Base-by-base conservation (phyloP, 2,329 filamentous ascomycete species). In the Monilinia aucupariae region DNA sequence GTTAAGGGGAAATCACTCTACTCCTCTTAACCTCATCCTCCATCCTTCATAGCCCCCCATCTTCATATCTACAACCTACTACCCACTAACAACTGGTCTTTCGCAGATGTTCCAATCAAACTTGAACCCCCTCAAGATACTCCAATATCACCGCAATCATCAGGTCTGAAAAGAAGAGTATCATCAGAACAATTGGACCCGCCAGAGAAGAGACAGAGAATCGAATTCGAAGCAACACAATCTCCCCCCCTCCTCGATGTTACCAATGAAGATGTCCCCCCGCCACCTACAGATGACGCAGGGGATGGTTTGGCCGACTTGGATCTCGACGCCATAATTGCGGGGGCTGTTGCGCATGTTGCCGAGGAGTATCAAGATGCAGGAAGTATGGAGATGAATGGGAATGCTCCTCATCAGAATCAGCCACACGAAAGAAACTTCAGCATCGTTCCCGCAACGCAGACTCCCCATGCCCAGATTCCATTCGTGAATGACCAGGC, bases 141-240 rank as follows among this genome's bases (percentile, higher is more conserved):
- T n/a, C 30, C 51, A 30, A 49, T 20, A 8, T 48, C 54, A 7
- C 61, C 27, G 22, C 8, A 47, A 47, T 25, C 10, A 47, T 53
- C 39, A 27, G 39, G 22, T 22, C 47, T 63, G 15, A 63, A 63
- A 49, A 55, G 61, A 32, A 37, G 54, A 34, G 32, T 30, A 22
- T 63, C 61, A 6, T 30, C 32, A 34, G 39, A 50, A 45, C 32
- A 50, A 43, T 34, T 51, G 13, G 61, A 65, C 27, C 27, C 48
- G 1, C 37, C 62, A 30, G 63, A 61, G 20, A 67, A 67, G 62
- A 50, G 66, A n/a, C 64, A 66, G 49, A 63, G 62, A 22, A 49
- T 66, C 22, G 66, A 65, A 45, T 49, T 50, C 4, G 47, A 55
- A 39, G 41, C 52, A n/a, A 22, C 41, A 30, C 53, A 37, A 37